These are phyloP conservation scores for Sugiyamaella novakii DNA, from an alignment of 1,139 yeast species.

Conservation along the genomic window DNA sequence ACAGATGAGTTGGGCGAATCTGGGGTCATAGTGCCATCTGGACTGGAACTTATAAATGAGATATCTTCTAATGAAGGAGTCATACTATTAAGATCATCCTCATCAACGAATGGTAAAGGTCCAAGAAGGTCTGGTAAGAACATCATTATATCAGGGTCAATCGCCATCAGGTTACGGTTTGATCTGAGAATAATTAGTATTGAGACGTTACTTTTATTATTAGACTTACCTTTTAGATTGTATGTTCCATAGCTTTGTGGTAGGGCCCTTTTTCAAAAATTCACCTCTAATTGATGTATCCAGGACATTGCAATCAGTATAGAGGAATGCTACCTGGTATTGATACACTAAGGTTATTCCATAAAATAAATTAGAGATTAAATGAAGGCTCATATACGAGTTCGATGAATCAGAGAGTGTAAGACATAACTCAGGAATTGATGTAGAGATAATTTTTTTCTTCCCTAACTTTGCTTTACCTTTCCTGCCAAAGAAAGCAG, in stretches of 20 bases:
- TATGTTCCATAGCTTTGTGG: too few species aligned
- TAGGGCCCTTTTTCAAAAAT: neutral
- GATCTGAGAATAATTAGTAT: neutral
- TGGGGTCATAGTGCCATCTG: neutral
- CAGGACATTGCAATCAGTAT: slow-evolving; percentile 6
- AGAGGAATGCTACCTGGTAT: slow-evolving; percentile 14
- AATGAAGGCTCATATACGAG: slow-evolving; percentile 16
- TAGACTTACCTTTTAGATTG: slow-evolving; percentile 2
- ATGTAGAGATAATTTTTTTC: slow-evolving; percentile 1
- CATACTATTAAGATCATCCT: neutral
- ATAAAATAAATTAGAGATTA: slow-evolving; percentile 21
- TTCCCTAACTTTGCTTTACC: slow-evolving; percentile 4
- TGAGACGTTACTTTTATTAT: neutral
- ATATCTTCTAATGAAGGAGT: neutral
- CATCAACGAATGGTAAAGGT: neutral
- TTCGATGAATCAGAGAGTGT: slow-evolving; percentile 7
- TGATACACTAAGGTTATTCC: slow-evolving; percentile 21
- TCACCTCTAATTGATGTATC: neutral
- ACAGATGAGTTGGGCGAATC: neutral
- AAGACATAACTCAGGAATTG: slow-evolving; percentile 9
- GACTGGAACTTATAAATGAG: neutral
- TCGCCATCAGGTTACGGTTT: neutral
- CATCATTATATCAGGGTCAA: slow-evolving; percentile 1
- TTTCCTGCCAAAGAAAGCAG: slow-evolving; percentile 27
- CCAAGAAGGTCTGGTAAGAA: slow-evolving; percentile 7